Evolutionary conservation across 306 rosid genomes (phyloP).

Genomic region (Ochetophila trinervis): DNA sequence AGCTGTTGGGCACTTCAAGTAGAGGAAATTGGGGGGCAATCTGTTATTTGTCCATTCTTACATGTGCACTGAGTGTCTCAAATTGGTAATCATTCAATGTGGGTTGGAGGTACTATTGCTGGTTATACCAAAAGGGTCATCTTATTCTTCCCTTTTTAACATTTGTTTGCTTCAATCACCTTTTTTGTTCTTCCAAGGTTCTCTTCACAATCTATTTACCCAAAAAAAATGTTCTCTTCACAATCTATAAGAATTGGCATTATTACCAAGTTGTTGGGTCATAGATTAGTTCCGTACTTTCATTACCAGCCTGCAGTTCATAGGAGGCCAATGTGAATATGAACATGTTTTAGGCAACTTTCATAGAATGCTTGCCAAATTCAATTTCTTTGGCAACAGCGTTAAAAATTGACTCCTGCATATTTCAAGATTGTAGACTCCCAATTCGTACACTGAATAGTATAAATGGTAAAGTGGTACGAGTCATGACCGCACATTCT

Average conservation of each 20-base stretch:
- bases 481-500: no score
- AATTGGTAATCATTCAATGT: constrained; percentile 33
- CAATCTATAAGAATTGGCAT: background rate
- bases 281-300: no score
- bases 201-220: background rate
- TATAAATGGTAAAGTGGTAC: constrained; percentile 26
- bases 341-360: constrained; percentile 20
- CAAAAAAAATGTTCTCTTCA: background rate
- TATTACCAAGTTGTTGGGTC: background rate
- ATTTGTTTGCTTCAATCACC: constrained; percentile 18
- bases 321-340: constrained; percentile 6
- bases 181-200: constrained; percentile 12
- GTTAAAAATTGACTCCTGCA: background rate
- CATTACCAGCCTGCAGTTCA: no score
- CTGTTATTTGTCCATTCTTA: constrained; percentile 27
- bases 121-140: constrained; percentile 18
- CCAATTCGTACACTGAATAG: constrained; percentile 19
- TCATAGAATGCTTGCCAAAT: constrained; percentile 19
- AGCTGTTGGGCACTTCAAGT: constrained; percentile 24
- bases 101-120: constrained; percentile 23
- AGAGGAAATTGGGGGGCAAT: constrained; percentile 34
- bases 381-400: background rate
- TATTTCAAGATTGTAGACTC: background rate
- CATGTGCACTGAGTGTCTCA: constrained; percentile 26
- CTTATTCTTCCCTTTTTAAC: constrained; percentile 1